These are phyloP conservation scores for Herpetomonas samuelpessoai DNA, from an alignment of 208 protist genomes.

Conservation along the genomic window DNA sequence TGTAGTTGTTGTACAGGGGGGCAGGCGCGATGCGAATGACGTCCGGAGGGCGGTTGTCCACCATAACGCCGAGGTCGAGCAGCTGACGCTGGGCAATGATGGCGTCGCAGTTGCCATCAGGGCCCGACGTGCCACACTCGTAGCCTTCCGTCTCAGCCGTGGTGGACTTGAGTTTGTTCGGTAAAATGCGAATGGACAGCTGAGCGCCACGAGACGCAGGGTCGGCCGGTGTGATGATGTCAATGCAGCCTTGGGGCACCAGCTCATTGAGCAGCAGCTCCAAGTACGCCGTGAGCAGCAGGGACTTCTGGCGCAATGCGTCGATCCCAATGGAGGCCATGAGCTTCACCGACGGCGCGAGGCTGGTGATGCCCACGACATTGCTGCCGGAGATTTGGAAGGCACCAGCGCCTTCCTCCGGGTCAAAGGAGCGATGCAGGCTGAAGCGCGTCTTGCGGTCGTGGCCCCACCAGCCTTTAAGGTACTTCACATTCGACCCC, in stretches of 20 bases:
- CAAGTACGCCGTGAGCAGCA: conserved; percentile 88
- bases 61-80: conserved; percentile 46
- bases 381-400: conserved; percentile 83
- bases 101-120: conserved; percentile 36
- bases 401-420: conserved; percentile 58
- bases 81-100: conserved; percentile 46
- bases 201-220: conserved; percentile 82
- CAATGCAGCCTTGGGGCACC: conserved; percentile 45
- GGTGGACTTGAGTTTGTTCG: conserved; percentile 31
- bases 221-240: conserved; percentile 88
- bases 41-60: conserved; percentile 55
- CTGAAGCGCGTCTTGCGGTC: conserved; percentile 69
- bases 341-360: conserved; percentile 83
- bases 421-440: conserved; percentile 61
- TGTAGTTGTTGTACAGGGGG: conserved; percentile 94
- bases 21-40: conserved; percentile 73
- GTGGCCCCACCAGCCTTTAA: conserved; percentile 93
- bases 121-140: conserved; percentile 24
- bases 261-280: conserved; percentile 82
- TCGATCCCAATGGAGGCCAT: conserved; percentile 80
- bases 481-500: conserved; percentile 28
- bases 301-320: conserved; percentile 76
- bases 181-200: conserved; percentile 82
- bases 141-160: conserved; percentile 18
- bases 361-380: conserved; percentile 55